Evolutionary conservation across 768 basidiomycete species (phyloP).

Genomic region (Sarcomyxa edulis): DNA sequence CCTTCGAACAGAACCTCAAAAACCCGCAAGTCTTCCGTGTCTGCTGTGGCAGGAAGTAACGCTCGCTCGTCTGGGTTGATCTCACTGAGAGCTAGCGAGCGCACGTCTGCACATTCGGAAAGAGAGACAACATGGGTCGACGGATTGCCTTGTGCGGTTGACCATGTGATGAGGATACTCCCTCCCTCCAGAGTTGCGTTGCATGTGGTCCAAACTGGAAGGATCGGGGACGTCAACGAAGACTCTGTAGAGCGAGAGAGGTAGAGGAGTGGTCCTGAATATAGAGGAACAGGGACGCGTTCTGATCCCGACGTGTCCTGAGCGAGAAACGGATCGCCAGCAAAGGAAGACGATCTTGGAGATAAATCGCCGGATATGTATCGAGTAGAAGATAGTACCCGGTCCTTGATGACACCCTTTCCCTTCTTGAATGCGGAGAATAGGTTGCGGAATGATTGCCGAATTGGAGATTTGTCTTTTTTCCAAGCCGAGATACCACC

Average conservation of each 20-base stretch:
- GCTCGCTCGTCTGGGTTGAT: conserved; percentile 38
- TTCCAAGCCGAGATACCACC: too few relatives aligned
- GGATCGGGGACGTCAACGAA: conserved; percentile 16
- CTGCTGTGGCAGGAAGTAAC: conserved; percentile 29
- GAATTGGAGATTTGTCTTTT: conserved; percentile 53
- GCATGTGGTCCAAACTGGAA: conserved; percentile 48
- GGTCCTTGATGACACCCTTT: conserved; percentile 14
- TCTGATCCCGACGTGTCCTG: conserved; percentile 9
- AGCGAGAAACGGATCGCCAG: not conserved
- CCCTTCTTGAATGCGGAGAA: conserved; percentile 58
- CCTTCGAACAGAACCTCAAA: conserved; percentile 66
- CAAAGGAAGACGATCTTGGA: not conserved
- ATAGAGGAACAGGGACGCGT: conserved; percentile 8
- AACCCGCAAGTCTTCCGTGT: conserved; percentile 40
- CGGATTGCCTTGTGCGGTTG: conserved; percentile 31
- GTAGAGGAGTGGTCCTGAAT: conserved; percentile 41
- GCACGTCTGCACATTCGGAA: conserved; percentile 54
- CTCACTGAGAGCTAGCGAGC: conserved; percentile 43
- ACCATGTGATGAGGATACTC: conserved; percentile 44
- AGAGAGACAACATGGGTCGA: conserved; percentile 39
- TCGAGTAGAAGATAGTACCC: conserved; percentile 11
- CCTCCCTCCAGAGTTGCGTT: conserved; percentile 23
- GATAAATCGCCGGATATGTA: conserved; percentile 3
- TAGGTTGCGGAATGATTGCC: conserved; percentile 60
- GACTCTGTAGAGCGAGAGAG: conserved; percentile 28